These are phyloP conservation scores for Avena atlantica DNA, from an alignment of 176 grass and related monocot species.

Conservation along the genomic window DNA sequence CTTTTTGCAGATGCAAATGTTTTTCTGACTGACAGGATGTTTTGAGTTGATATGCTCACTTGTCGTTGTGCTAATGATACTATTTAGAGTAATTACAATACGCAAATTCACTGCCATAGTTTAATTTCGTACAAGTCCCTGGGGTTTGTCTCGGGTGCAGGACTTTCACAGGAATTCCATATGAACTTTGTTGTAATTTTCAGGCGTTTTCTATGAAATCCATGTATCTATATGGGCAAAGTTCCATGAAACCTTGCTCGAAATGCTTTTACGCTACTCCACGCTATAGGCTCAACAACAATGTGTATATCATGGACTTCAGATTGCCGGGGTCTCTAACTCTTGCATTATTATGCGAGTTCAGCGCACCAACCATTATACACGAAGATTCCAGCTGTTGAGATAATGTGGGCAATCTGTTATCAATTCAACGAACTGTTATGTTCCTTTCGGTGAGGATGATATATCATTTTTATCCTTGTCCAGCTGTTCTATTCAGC, in stretches of 20 bases:
- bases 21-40: background rate
- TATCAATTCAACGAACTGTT: background rate
- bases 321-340: background rate
- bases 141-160: background rate
- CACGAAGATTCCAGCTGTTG: background rate
- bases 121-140: background rate
- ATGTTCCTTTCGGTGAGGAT: slow-evolving; percentile 1
- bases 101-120: background rate
- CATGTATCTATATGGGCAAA: background rate
- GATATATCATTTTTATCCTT: background rate
- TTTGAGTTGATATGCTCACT: background rate
- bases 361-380: slow-evolving; percentile 5
- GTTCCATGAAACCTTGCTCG: background rate
- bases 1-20: background rate
- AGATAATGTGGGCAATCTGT: background rate
- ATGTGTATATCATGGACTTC: background rate
- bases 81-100: background rate
- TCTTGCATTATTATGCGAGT: background rate
- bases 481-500: slow-evolving; percentile 7
- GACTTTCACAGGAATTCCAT: background rate
- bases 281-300: background rate
- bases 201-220: background rate
- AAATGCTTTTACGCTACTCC: background rate
- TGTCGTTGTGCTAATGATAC: background rate
- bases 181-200: background rate